Percentiles rank a stretch among this genome's conserved stretches.
These are phyloP conservation scores for Papilionanthe hybrid DNA, from an alignment of 116 monocot species.

Conservation along the genomic window DNA sequence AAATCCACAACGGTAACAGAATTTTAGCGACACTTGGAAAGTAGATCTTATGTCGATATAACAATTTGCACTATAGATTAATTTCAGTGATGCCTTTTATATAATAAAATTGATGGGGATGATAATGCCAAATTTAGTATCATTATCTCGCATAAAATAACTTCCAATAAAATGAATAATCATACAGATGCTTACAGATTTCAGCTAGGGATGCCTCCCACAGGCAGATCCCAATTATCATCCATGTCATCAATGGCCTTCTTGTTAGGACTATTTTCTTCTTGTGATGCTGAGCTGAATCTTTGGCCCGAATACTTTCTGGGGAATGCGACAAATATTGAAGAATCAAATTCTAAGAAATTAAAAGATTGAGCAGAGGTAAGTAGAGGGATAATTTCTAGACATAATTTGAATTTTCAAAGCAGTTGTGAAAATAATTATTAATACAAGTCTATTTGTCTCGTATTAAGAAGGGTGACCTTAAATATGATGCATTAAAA, in stretches of 20 bases:
- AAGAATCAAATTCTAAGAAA: neutral
- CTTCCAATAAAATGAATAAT: neutral
- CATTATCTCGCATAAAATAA: neutral
- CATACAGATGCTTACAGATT: constrained; percentile 1
- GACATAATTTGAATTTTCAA: no score
- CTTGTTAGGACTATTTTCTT: constrained; percentile 10
- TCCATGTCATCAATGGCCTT: constrained; percentile 13
- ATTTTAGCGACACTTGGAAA: neutral
- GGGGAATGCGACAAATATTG: constrained; percentile 1
- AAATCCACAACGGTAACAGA: no score
- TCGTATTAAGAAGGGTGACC: no score
- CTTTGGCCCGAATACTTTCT: constrained; percentile 21
- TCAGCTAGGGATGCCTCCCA: constrained; percentile 21
- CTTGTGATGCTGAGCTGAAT: constrained; percentile 9
- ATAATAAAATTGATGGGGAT: neutral
- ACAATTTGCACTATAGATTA: neutral
- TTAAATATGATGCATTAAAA: no score
- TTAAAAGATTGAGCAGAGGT: no score
- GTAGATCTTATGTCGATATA: neutral
- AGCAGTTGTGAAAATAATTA: no score
- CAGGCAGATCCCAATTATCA: constrained; percentile 30
- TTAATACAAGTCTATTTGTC: no score
- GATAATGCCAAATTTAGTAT: neutral
- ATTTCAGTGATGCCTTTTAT: neutral
- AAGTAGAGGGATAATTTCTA: no score